Conservation (phyloP, 1,284 basidiomycete species). For the Mycosarcoma maydis region DNA sequence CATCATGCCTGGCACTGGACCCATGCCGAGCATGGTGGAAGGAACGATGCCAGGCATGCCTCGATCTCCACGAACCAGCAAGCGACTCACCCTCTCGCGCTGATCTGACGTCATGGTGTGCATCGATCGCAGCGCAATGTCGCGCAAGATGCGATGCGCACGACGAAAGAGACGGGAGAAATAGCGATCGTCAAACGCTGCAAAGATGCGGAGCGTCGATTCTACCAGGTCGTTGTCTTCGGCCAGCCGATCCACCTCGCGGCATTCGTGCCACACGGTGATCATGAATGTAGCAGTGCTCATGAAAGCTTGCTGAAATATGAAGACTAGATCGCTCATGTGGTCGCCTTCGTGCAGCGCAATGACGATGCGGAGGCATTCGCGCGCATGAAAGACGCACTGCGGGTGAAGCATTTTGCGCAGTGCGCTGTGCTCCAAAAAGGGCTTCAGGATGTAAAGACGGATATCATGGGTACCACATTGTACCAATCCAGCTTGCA, state of each 20-base stretch:
- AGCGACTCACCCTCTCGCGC: constrained; percentile 44
- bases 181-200: constrained; percentile 48
- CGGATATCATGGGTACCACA: constrained; percentile 56
- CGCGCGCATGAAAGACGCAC: constrained; percentile 52
- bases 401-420: constrained; percentile 57
- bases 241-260: constrained; percentile 33
- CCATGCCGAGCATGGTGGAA: constrained; percentile 24
- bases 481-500: constrained; percentile 49
- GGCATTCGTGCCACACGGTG: constrained; percentile 60
- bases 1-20: constrained; percentile 9
- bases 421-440: constrained; percentile 48
- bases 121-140: constrained; percentile 47
- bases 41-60: constrained; percentile 25
- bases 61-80: constrained; percentile 38
- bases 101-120: constrained; percentile 48
- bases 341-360: constrained; percentile 47
- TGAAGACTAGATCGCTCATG: constrained; percentile 49
- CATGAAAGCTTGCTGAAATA: constrained; percentile 60
- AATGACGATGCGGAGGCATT: constrained; percentile 50
- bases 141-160: constrained; percentile 43
- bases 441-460: constrained; percentile 61
- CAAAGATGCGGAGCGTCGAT: constrained; percentile 51
- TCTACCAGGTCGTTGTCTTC: constrained; percentile 56
- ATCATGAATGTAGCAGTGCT: constrained; percentile 60
- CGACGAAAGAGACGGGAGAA: constrained; percentile 45